Percentiles rank a stretch among this genome's conserved stretches.
Evolutionary conservation across 2,329 filamentous ascomycete species (phyloP).

Genomic region (Aspergillus sp.): DNA sequence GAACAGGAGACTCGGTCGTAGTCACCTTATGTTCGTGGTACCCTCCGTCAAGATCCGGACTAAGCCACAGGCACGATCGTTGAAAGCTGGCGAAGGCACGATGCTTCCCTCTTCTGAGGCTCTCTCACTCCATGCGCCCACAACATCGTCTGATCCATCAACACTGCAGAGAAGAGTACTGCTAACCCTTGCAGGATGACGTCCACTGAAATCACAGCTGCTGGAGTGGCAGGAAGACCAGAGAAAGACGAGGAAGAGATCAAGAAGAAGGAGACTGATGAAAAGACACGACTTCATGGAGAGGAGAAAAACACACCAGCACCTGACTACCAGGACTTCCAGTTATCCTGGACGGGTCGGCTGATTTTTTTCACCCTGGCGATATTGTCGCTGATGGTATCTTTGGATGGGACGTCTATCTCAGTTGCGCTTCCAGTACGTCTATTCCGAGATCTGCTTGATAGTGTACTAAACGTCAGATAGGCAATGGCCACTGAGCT

Average conservation of each 20-base stretch:
- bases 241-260: background rate
- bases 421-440: slow-evolving; percentile 56
- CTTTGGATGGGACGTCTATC: slow-evolving; percentile 64
- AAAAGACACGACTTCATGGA: background rate
- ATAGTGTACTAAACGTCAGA: background rate
- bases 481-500: slow-evolving; percentile 52
- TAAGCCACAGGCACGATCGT: background rate
- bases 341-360: slow-evolving; percentile 6
- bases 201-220: background rate
- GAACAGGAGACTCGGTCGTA: too few relatives aligned
- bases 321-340: slow-evolving; percentile 13
- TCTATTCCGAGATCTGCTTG: background rate
- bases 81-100: background rate
- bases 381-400: slow-evolving; percentile 59
- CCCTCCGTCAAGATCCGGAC: too few relatives aligned
- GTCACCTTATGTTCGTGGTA: too few relatives aligned
- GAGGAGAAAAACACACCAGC: background rate
- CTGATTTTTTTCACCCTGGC: slow-evolving; percentile 22
- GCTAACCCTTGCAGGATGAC: background rate
- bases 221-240: background rate
- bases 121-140: background rate
- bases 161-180: background rate
- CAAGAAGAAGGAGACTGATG: background rate
- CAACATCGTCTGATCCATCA: background rate
- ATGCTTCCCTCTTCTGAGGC: too few relatives aligned